Evolutionary conservation across 257 asterid genomes (phyloP).

Genomic region (Nicotiana undulata): DNA sequence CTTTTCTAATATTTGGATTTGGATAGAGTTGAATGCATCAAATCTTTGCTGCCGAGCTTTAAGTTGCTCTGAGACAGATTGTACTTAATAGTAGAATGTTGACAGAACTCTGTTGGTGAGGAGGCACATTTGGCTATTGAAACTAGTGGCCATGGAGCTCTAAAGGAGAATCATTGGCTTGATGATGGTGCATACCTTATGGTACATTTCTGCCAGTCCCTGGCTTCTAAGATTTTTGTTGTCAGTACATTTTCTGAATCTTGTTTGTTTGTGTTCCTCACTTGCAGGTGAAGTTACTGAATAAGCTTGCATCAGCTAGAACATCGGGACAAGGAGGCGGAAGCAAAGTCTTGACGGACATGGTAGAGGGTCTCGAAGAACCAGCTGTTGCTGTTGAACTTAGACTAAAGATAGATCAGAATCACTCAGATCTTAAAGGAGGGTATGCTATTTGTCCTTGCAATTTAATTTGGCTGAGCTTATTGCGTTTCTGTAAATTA

Average conservation of each 20-base stretch:
- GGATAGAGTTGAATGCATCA: background rate
- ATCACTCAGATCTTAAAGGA: constrained; percentile 77
- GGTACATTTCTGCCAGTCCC: constrained; percentile 37
- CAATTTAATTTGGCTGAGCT: constrained; percentile 3
- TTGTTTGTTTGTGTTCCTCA: background rate
- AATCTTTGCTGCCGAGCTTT: background rate
- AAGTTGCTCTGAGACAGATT: background rate
- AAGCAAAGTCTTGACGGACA: constrained; percentile 90
- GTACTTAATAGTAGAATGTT: constrained; percentile 15
- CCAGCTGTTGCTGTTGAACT: constrained; percentile 73
- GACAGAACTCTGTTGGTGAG: constrained; percentile 78
- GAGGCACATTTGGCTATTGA: constrained; percentile 97
- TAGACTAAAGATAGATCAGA: constrained; percentile 82
- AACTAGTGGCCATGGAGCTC: constrained; percentile 99
- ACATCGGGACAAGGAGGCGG: constrained; percentile 75
- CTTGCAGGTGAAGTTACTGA: constrained; percentile 80
- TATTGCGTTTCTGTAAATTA: background rate
- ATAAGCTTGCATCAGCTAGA: constrained; percentile 93
- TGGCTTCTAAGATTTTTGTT: background rate
- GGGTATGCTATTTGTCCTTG: constrained; percentile 45
- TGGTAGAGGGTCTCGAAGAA: constrained; percentile 89
- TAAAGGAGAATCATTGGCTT: constrained; percentile 97
- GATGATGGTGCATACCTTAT: constrained; percentile 99
- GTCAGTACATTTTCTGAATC: constrained; percentile 4
- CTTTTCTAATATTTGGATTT: background rate